These are phyloP conservation scores for Penicillium diatomitis DNA, from an alignment of 495 filamentous ascomycete species.

Conservation along the genomic window DNA sequence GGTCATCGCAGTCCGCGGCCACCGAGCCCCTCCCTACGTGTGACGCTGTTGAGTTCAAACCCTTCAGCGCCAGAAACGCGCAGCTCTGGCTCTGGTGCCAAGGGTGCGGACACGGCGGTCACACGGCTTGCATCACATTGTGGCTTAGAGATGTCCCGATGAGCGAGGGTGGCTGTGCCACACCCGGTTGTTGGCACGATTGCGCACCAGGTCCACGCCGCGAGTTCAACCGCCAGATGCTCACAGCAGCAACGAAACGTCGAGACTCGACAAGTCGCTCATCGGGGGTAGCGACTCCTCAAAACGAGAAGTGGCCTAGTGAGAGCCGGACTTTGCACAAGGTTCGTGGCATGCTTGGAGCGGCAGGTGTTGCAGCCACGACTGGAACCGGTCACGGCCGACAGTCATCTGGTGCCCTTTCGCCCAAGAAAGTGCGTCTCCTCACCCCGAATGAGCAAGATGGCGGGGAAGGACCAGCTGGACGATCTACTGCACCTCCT, in stretches of 20 bases:
- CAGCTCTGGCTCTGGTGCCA: conserved; percentile 62
- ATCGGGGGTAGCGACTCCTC: conserved; percentile 29
- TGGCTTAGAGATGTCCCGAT: conserved; percentile 52
- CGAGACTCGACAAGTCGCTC: conserved; percentile 30
- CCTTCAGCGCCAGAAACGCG: conserved; percentile 23
- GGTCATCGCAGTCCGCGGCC: conserved; percentile 20
- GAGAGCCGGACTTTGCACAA: conserved; percentile 41
- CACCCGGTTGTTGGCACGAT: conserved; percentile 63
- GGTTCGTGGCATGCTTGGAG: conserved; percentile 38
- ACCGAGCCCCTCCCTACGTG: conserved; percentile 24
- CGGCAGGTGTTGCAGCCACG: conserved; percentile 17
- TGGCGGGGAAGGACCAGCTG: conserved; percentile 14
- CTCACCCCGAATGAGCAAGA: conserved; percentile 37
- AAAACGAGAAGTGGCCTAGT: conserved; percentile 35
- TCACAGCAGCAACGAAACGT: conserved; percentile 27
- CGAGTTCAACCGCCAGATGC: conserved; percentile 29
- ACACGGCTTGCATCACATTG: conserved; percentile 54
- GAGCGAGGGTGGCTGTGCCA: conserved; percentile 64
- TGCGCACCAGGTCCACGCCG: conserved; percentile 58
- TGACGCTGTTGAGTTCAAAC: conserved; percentile 10
- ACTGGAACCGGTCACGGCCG: conserved; percentile 13
- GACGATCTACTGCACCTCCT: conserved; percentile 11
- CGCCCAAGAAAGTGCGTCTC: conserved; percentile 38
- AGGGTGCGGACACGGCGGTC: conserved; percentile 67
- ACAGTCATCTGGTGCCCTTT: conserved; percentile 23